Conservation (phyloP, 2,329 filamentous ascomycete genomes). For the Biscogniauxia mediterranea region DNA sequence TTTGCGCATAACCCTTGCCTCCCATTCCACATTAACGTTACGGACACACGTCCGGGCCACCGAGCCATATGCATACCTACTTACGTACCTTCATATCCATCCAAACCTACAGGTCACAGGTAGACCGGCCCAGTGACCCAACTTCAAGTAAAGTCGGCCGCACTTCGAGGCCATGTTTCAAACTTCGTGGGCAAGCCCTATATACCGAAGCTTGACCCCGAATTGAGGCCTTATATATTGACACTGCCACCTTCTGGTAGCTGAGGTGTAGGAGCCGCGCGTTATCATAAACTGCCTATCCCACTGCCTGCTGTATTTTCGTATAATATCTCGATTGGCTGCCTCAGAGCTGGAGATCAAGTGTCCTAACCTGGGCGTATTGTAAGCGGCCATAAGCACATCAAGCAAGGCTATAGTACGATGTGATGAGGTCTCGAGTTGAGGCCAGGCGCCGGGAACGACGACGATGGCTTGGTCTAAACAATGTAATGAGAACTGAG, state of each 20-base stretch:
- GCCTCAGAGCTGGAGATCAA: conserved; percentile 12
- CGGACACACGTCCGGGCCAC: neutral
- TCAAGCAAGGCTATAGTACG: neutral
- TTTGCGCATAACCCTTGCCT: neutral
- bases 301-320: neutral
- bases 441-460: neutral
- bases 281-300: neutral
- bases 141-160: neutral
- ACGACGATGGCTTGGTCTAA: neutral
- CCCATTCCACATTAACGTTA: neutral
- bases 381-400: neutral
- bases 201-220: neutral
- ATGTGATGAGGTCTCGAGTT: neutral
- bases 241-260: conserved; percentile 15
- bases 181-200: neutral
- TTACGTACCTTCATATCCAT: conserved; percentile 2
- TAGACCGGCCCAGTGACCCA: neutral
- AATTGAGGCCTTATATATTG: neutral
- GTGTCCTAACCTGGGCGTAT: neutral
- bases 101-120: neutral
- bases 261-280: conserved; percentile 1
- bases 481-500: neutral
- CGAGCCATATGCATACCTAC: neutral
- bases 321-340: conserved; percentile 14
- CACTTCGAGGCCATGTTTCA: neutral